phyloP scores from a whole-genome alignment of 495 filamentous ascomycete species.

The Penicillium macrosclerotiorum region DNA sequence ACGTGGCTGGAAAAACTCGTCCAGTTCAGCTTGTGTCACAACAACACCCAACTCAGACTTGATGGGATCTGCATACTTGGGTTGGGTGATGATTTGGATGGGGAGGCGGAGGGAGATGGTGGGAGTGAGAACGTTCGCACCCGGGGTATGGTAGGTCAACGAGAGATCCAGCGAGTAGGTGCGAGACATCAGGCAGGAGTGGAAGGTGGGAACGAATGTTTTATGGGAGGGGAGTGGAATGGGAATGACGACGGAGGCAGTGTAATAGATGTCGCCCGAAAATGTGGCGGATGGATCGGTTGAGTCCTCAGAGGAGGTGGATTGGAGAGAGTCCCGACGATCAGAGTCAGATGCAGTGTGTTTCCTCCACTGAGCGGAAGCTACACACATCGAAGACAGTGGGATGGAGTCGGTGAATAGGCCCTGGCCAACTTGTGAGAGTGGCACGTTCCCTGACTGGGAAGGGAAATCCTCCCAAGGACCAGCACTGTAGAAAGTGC shows the following conservation, averaged over 20 bases:
- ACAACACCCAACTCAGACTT: conserved; percentile 19
- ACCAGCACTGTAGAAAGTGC: conserved; percentile 68
- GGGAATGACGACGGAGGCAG: conserved; percentile 67
- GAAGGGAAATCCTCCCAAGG: conserved; percentile 55
- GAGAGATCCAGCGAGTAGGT: conserved; percentile 72
- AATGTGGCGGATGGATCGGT: conserved; percentile 42
- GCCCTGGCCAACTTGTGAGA: conserved; percentile 55
- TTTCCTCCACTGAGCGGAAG: conserved; percentile 63
- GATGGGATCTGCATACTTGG: conserved; percentile 14
- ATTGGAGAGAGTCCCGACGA: conserved; percentile 62
- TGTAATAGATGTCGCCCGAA: conserved; percentile 55
- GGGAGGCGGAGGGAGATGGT: conserved; percentile 67
- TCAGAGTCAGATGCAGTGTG: conserved; percentile 31
- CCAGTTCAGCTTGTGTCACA: conserved; percentile 36
- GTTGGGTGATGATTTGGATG: conserved; percentile 61
- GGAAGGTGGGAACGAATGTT: conserved; percentile 82
- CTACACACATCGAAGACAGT: conserved; percentile 65
- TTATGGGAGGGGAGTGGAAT: conserved; percentile 69
- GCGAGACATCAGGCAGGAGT: conserved; percentile 79
- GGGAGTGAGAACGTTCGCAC: conserved; percentile 52
- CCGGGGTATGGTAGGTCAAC: conserved; percentile 58
- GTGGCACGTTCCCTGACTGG: conserved; percentile 14
- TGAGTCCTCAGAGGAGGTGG: conserved; percentile 28
- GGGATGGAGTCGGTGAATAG: conserved; percentile 61
- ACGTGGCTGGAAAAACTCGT: conserved; percentile 41